A percentile compares a stretch with the other conserved stretches of the same genome.
Conservation (phyloP, 1,139 yeast genomes). For the Hyphopichia khmerensis region DNA sequence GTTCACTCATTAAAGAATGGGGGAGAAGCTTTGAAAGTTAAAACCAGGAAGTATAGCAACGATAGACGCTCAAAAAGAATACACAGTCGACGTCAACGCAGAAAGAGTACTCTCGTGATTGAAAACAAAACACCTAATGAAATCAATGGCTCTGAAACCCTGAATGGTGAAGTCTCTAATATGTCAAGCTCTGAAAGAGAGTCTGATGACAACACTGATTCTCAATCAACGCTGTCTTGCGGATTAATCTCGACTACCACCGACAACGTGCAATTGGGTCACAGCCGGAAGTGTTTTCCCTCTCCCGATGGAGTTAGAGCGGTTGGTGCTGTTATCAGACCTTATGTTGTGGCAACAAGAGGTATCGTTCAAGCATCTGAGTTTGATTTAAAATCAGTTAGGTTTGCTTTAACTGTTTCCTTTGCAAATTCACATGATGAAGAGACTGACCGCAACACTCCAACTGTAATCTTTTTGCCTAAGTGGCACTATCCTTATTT, state of each 20-base stretch:
- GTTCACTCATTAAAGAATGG: neutral
- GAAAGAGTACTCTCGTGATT: neutral
- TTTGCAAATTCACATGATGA: constrained; percentile 12
- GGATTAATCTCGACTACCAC: constrained; percentile 20
- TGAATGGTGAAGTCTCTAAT: neutral
- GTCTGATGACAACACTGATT: constrained; percentile 8
- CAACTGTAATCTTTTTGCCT: constrained; percentile 70
- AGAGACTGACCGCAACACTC: constrained; percentile 13
- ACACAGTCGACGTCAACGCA: no score
- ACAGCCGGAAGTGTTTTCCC: constrained; percentile 35
- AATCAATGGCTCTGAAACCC: neutral
- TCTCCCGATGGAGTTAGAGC: constrained; percentile 69
- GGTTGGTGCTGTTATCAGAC: constrained; percentile 66
- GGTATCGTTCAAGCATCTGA: constrained; percentile 54
- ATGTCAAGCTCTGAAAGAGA: constrained; percentile 3
- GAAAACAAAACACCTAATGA: neutral
- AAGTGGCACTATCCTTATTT: constrained; percentile 60
- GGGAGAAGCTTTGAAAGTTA: neutral
- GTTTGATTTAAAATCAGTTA: constrained; percentile 51
- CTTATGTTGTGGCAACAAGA: constrained; percentile 59
- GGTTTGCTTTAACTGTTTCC: constrained; percentile 48
- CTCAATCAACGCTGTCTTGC: constrained; percentile 9
- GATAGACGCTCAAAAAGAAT: neutral
- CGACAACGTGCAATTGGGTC: constrained; percentile 22
- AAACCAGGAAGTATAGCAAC: constrained; percentile 2